These are phyloP conservation scores for Solanum appendiculatum DNA, from an alignment of 257 asterid genomes.

Conservation along the genomic window DNA sequence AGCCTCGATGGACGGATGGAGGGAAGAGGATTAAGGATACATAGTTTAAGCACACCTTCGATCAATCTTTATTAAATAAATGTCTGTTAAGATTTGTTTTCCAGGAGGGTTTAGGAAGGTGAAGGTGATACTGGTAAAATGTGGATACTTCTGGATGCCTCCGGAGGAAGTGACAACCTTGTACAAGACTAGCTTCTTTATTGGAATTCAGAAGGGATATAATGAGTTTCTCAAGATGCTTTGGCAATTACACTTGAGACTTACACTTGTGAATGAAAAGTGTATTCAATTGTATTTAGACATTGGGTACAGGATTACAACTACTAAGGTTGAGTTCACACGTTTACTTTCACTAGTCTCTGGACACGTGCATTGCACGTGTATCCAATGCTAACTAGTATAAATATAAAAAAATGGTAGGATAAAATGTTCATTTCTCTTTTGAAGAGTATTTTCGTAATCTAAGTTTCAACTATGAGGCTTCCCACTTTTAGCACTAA, in stretches of 20 bases:
- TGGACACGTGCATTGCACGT: neutral
- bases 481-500: neutral
- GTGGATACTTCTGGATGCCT: neutral
- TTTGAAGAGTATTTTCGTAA: too few species aligned
- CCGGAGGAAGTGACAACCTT: neutral
- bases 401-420: neutral
- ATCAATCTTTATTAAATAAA: neutral
- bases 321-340: neutral
- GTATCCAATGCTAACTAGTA: neutral
- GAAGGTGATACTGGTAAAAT: neutral
- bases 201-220: neutral
- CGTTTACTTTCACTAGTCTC: neutral
- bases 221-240: neutral
- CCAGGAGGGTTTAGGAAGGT: neutral
- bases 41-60: neutral
- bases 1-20: neutral
- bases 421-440: neutral
- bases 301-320: neutral
- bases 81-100: neutral
- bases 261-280: neutral
- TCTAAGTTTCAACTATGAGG: neutral
- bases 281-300: neutral
- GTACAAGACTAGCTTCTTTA: neutral
- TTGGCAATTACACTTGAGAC: neutral
- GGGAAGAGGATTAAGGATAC: neutral